A percentile compares a stretch with the other conserved stretches of the same genome.
Evolutionary conservation across 768 basidiomycete species (phyloP).

Genomic region (Auricularia cornea): DNA sequence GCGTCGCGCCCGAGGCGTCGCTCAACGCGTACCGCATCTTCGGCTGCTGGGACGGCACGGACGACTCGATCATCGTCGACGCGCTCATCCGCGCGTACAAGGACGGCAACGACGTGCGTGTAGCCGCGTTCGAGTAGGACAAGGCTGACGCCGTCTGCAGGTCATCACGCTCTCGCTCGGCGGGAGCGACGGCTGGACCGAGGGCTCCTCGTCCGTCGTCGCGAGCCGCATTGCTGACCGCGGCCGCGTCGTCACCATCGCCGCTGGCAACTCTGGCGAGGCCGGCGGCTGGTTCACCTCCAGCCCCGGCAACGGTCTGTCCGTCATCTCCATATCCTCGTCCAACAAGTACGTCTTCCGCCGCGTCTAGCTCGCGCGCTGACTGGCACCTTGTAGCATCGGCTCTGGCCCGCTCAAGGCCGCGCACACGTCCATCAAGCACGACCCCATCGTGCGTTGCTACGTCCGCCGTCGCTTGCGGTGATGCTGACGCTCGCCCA

Average conservation of each 20-base stretch:
- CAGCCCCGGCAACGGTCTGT: conserved; percentile 21
- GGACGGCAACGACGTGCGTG: conserved; percentile 19
- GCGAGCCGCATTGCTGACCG: conserved; percentile 20
- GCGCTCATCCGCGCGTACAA: conserved; percentile 7
- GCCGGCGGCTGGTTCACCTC: conserved; percentile 26
- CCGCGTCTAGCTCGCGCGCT: not conserved
- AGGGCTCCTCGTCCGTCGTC: conserved; percentile 20
- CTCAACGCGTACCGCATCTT: conserved; percentile 19
- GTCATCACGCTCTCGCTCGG: conserved; percentile 28
- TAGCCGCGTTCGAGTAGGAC: no score
- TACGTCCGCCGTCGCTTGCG: no score
- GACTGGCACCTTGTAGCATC: no score
- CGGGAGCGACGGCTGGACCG: conserved; percentile 24
- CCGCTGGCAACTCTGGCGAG: conserved; percentile 26
- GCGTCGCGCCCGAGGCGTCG: conserved; percentile 27
- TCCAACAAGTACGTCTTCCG: conserved; percentile 7
- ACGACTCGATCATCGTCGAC: conserved; percentile 25
- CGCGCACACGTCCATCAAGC: not conserved
- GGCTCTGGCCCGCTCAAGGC: no score
- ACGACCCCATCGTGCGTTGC: conserved; percentile 17
- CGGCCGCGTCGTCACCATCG: conserved; percentile 24
- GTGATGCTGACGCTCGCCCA: no score
- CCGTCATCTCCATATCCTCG: conserved; percentile 22
- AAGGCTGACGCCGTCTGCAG: not conserved
- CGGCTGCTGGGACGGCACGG: conserved; percentile 17